phyloP scores from a whole-genome alignment of 495 filamentous ascomycete genomes.

The Talaromyces nanjingensis region DNA sequence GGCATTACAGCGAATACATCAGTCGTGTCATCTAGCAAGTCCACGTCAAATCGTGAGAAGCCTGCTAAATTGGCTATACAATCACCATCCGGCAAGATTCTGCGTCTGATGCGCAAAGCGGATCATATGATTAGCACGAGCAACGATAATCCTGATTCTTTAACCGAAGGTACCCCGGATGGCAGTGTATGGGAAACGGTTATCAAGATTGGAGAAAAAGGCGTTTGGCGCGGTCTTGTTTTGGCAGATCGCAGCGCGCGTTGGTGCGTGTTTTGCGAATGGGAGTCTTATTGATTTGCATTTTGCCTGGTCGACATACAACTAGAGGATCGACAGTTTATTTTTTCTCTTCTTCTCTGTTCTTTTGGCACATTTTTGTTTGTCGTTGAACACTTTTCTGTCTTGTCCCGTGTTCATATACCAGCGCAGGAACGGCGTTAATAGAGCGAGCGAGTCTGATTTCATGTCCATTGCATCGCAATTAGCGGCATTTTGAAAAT shows the following conservation, averaged over 20 bases:
- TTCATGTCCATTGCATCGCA: background rate
- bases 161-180: conserved; percentile 54
- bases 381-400: background rate
- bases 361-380: background rate
- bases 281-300: conserved; percentile 50
- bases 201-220: conserved; percentile 90
- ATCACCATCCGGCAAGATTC: conserved; percentile 89
- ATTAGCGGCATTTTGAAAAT: conserved; percentile 6
- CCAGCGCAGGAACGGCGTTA: background rate
- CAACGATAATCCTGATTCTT: conserved; percentile 33
- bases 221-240: conserved; percentile 87
- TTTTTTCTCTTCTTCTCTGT: background rate
- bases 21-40: conserved; percentile 49
- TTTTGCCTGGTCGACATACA: background rate
- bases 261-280: conserved; percentile 99
- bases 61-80: conserved; percentile 95
- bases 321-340: background rate
- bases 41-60: conserved; percentile 54
- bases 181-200: conserved; percentile 95
- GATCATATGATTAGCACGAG: conserved; percentile 52
- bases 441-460: conserved; percentile 3
- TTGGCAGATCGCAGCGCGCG: conserved; percentile 89
- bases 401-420: background rate
- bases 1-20: conserved; percentile 42
- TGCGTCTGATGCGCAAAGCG: conserved; percentile 81